Evolutionary conservation across 306 rosid species (phyloP), one percentile per base, ranked within the genome.

Genomic region (Medicago ruthenica): DNA sequence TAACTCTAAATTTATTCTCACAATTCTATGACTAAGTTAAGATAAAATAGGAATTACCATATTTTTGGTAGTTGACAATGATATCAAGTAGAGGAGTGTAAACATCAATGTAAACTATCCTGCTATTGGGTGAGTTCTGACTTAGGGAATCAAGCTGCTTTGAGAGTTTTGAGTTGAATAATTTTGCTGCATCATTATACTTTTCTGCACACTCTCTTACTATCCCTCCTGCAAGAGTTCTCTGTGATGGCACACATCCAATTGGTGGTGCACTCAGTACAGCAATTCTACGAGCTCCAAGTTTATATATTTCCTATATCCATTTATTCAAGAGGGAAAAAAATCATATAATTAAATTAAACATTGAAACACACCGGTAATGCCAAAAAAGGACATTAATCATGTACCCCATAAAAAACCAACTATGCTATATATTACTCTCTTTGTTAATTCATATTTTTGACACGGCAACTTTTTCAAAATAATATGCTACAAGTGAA

Each of bases 181-280:
- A 70, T 68, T 16, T 76, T 4, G 96, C 91, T 4, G 93, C 96
- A 1, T 42, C 47, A 45, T 91, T 91, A 79, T 87, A 82, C 18
- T 88, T 80, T 36, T 85, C 86, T 10, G 92, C 82, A 6, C 93
- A 91, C 18, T n/a, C 9, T 77, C 96, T 87, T 2, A 5, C 16
- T 3, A 84, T 4, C 17, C 96, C 96, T 17, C 96, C 93, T 0
- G 82, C 90, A 12, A 88, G 75, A n/a, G 93, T 91, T 83, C 96
- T 88, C 70, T 91, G 96, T 15, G 96, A 91, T 3, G 93, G 96
- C 13, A 91, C 88, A 17, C 96, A 91, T 12, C 96, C 93, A 9
- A 91, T 86, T 12, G 96, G 96, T 16, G 96, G 92, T 39, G 93
- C 86, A 75, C 90, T 31, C 18, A 91, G 70, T 18, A 91, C 71